These are phyloP conservation scores for Cornus kousa DNA, from an alignment of 148 eudicot species.

Conservation along the genomic window DNA sequence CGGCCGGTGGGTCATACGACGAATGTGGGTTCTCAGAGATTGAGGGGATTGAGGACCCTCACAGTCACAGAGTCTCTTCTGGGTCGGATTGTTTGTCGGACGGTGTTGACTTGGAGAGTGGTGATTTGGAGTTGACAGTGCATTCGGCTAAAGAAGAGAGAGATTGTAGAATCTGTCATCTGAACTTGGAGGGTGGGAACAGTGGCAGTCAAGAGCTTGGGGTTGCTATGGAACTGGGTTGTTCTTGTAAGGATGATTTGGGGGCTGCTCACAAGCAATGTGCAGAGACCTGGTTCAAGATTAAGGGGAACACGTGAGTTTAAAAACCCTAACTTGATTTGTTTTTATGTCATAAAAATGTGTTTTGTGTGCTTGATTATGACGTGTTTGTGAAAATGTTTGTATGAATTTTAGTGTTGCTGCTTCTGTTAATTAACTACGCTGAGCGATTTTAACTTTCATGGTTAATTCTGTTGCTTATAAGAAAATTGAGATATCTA, in stretches of 20 bases:
- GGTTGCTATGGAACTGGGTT: constrained; percentile 34
- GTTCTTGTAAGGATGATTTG: constrained; percentile 43
- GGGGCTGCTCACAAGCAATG: constrained; percentile 41
- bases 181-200: constrained; percentile 23
- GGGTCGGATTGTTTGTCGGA: constrained; percentile 15
- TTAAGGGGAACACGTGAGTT: constrained; percentile 41
- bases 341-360: neutral
- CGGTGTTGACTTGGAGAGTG: constrained; percentile 25
- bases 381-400: constrained; percentile 1
- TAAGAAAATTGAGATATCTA: neutral
- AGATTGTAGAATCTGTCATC: constrained; percentile 39
- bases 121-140: constrained; percentile 20
- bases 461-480: neutral
- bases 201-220: constrained; percentile 8
- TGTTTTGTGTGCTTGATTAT: neutral
- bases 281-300: constrained; percentile 50
- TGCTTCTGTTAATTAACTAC: neutral
- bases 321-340: neutral
- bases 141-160: constrained; percentile 18
- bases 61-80: neutral
- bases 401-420: neutral
- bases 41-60: constrained; percentile 10
- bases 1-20: constrained; percentile 8
- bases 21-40: constrained; percentile 12
- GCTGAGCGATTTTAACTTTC: neutral